Evolutionary conservation across 129 eudicot genomes (phyloP), one percentile per base, ranked within the genome.

Genomic region (Calendula officinalis): DNA sequence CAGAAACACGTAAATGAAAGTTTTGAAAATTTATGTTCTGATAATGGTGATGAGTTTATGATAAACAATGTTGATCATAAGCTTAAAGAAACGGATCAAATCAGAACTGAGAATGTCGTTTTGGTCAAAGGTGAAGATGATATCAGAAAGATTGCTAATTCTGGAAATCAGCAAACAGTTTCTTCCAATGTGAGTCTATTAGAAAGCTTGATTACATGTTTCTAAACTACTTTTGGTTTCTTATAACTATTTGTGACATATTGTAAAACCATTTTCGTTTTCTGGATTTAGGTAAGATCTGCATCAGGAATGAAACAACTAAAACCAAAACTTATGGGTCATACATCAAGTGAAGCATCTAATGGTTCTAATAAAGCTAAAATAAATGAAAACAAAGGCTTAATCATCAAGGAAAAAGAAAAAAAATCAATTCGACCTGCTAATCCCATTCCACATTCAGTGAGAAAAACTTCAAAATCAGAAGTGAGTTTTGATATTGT

Each of bases 361-460:
- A 78, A 70, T 41, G 69, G 58, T 44, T 61, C 75, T 45, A 60
- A 63, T 50, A 82, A 69, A 69, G 35, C 76, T 27, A 74, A 37
- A 40, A 68, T 51, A 68, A 72, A 44, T 14, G 81, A 69, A 38
- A 46, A 13, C 12, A 73, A 64, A 63, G 67, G 68, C 59, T 35
- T 51, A 14, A 32, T 43, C 9, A 73, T 59, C 66, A 56, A 62
- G 3, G 80, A 68, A 55, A 55, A 54, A 56, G 79, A 69, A 60
- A 83, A 71, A 73, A 70, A 67, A 74, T 38, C 58, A 54, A 33
- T 78, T 44, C 77, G 71, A 33, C 60, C 79, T 57, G 49, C 77
- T 38, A 67, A 60, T 47, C 66, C 75, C 68, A 54, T 45, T 32
- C 50, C 67, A 36, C 56, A 57, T 55, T 40, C 60, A 14, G 75